These are phyloP conservation scores for Aegilops speltoides DNA, from an alignment of 176 grass and related monocot genomes.

Conservation along the genomic window DNA sequence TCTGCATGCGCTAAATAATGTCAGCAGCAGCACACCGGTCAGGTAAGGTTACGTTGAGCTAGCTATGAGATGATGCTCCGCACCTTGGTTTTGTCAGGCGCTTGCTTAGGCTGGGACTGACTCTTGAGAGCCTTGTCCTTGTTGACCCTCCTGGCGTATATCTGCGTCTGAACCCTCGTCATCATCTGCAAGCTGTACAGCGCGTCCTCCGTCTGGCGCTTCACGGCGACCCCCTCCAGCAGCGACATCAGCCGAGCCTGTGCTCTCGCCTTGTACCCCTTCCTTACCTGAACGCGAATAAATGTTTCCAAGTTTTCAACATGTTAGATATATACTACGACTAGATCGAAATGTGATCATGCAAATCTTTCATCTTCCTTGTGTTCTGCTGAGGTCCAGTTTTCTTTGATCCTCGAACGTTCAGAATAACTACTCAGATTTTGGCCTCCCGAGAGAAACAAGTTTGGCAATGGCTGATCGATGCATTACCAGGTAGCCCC, in stretches of 20 bases:
- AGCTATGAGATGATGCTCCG: background rate
- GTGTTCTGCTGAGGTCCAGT: too few relatives aligned
- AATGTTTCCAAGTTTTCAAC: background rate
- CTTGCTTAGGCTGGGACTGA: conserved; percentile 55
- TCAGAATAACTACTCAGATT: too few relatives aligned
- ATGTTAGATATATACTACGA: background rate
- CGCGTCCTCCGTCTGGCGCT: conserved; percentile 52
- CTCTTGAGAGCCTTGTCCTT: conserved; percentile 57
- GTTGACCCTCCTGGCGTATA: conserved; percentile 61
- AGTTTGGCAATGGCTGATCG: too few relatives aligned
- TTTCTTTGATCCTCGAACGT: too few relatives aligned
- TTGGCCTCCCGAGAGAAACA: too few relatives aligned
- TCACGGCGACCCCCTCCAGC: conserved; percentile 47
- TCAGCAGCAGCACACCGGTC: background rate
- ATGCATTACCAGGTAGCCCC: conserved; percentile 50
- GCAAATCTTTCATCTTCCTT: background rate
- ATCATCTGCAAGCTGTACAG: conserved; percentile 65
- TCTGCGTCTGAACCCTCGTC: conserved; percentile 76
- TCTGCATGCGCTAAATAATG: conserved; percentile 23
- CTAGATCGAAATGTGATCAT: background rate
- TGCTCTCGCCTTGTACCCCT: conserved; percentile 35
- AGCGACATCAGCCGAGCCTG: conserved; percentile 58
- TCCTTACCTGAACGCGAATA: conserved; percentile 45
- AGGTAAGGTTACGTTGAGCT: background rate
- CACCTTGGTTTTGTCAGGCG: conserved; percentile 62